phyloP scores from a whole-genome alignment of 2,329 filamentous ascomycete species.

The Chaetomium strumarium region DNA sequence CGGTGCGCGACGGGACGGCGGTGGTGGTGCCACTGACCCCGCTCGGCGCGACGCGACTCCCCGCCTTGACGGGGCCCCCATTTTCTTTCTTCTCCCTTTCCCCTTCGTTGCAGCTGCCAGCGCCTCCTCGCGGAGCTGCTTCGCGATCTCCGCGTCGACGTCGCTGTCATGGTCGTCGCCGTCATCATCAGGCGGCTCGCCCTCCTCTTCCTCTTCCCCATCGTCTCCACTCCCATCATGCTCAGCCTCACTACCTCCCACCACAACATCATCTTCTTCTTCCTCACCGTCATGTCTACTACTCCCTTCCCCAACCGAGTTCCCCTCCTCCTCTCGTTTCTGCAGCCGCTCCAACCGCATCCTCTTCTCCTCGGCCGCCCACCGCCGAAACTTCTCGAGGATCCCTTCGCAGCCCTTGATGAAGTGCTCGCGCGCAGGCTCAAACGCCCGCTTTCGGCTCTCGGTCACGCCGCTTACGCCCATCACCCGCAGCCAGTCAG shows the following conservation, averaged over 20 bases:
- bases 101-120: constrained; percentile 34
- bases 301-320: constrained; percentile 8
- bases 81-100: not conserved
- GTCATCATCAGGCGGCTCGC: constrained; percentile 33
- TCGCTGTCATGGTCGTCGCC: constrained; percentile 60
- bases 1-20: constrained; percentile 22
- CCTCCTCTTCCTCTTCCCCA: constrained; percentile 8
- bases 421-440: constrained; percentile 79
- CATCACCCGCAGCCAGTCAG: constrained; percentile 90
- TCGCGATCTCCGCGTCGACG: constrained; percentile 63
- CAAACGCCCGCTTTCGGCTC: constrained; percentile 77
- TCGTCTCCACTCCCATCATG: not conserved
- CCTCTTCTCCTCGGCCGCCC: constrained; percentile 85
- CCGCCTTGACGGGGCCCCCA: not conserved
- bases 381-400: constrained; percentile 79
- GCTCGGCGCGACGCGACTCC: constrained; percentile 18
- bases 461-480: constrained; percentile 83
- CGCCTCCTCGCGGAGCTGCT: constrained; percentile 70
- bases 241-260: constrained; percentile 26
- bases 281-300: constrained; percentile 25
- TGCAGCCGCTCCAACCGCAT: constrained; percentile 32
- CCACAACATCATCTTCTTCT: constrained; percentile 24
- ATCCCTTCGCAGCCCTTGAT: constrained; percentile 75
- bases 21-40: constrained; percentile 6
- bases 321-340: constrained; percentile 27